These are phyloP conservation scores for Annulohypoxylon moriforme DNA, from an alignment of 495 filamentous ascomycete genomes.

Conservation along the genomic window DNA sequence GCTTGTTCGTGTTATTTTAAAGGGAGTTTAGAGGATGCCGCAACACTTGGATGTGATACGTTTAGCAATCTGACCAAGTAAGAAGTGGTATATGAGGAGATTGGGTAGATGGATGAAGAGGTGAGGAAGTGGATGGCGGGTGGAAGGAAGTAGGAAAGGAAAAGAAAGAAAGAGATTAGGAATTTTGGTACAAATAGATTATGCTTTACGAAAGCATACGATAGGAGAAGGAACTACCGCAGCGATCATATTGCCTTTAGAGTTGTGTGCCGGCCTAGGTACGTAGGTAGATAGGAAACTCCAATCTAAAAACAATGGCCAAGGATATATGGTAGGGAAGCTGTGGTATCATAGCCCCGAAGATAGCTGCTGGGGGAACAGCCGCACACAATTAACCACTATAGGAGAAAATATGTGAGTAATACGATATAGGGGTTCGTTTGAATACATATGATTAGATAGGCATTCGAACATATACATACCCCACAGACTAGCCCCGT, in stretches of 20 bases:
- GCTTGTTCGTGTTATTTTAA: neutral
- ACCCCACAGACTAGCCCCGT: neutral
- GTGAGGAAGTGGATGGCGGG: neutral
- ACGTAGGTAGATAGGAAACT: neutral
- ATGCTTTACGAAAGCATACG: neutral
- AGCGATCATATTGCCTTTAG: neutral
- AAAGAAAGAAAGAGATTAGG: neutral
- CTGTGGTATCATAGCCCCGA: neutral
- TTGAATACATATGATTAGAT: neutral
- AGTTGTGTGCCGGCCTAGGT: neutral
- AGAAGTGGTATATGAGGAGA: neutral
- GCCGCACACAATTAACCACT: neutral
- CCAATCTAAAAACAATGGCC: neutral
- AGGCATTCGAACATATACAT: neutral
- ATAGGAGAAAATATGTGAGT: neutral
- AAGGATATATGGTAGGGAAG: neutral
- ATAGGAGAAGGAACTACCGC: neutral
- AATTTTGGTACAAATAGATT: neutral
- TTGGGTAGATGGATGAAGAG: neutral
- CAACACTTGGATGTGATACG: neutral
- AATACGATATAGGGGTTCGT: neutral
- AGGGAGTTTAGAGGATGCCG: neutral
- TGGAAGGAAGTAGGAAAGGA: neutral
- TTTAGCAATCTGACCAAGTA: neutral
- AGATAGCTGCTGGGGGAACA: neutral